Evolutionary conservation across 768 basidiomycete species (phyloP).

Genomic region (Boletus rubropictus): DNA sequence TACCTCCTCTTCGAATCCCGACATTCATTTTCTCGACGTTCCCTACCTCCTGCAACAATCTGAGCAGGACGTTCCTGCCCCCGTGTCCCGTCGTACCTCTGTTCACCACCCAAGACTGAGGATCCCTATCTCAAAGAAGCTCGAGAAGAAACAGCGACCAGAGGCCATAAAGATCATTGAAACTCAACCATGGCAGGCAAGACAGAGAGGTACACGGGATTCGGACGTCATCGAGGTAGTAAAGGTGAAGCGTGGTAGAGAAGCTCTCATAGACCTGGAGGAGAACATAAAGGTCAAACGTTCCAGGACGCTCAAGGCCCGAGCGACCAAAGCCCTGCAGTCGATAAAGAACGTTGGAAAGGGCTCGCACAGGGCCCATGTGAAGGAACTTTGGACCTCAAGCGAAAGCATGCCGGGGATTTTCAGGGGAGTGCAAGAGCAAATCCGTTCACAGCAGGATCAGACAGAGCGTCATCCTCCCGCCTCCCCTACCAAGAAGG

Average conservation of each 20-base stretch:
- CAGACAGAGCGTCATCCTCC: slow-evolving; percentile 10
- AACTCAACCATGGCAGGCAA: slow-evolving; percentile 12
- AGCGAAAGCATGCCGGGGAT: slow-evolving; percentile 24
- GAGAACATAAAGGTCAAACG: slow-evolving; percentile 26
- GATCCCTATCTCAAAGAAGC: slow-evolving; percentile 14
- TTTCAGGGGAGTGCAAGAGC: slow-evolving; percentile 26
- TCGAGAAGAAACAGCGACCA: slow-evolving; percentile 30
- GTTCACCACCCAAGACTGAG: slow-evolving; percentile 9
- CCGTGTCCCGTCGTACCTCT: slow-evolving; percentile 4
- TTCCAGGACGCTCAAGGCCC: slow-evolving; percentile 40
- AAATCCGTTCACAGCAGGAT: slow-evolving; percentile 12
- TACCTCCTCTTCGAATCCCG: slow-evolving; percentile 15
- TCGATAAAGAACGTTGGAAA: slow-evolving; percentile 43
- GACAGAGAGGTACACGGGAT: slow-evolving; percentile 35
- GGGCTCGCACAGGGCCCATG: slow-evolving; percentile 32
- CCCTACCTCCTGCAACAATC: slow-evolving; percentile 22
- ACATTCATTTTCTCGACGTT: slow-evolving; percentile 33
- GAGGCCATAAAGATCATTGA: slow-evolving; percentile 23
- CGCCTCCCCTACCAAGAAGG: slow-evolving; percentile 19
- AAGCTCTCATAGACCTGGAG: slow-evolving; percentile 18
- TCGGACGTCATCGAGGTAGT: slow-evolving; percentile 55
- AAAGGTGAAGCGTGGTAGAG: slow-evolving; percentile 43
- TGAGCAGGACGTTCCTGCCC: slow-evolving; percentile 1
- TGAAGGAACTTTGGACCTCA: slow-evolving; percentile 35
- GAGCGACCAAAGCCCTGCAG: slow-evolving; percentile 43